Evolutionary conservation across 371 early-diverging fungal genomes (phyloP).

Genomic region (Amoeboaphelidium protococcarum): DNA sequence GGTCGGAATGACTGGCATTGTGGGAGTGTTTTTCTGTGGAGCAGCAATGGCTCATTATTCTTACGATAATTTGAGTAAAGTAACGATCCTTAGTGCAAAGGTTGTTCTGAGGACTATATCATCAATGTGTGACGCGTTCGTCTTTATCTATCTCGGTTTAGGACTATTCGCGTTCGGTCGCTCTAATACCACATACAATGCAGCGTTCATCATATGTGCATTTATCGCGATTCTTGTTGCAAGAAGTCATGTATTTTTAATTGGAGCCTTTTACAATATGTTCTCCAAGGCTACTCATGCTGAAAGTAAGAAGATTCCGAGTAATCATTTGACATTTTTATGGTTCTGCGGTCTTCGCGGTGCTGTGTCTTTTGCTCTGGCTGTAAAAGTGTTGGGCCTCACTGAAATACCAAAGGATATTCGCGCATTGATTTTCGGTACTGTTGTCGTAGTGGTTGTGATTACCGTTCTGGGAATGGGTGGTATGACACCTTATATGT

Average conservation of each 20-base stretch:
- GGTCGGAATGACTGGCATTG: slow-evolving; percentile 18
- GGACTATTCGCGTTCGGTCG: slow-evolving; percentile 19
- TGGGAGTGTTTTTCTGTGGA: slow-evolving; percentile 21
- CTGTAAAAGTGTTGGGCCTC: neutral
- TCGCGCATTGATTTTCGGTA: neutral
- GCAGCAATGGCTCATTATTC: slow-evolving; percentile 24
- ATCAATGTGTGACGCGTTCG: slow-evolving; percentile 18
- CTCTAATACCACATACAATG: slow-evolving; percentile 12
- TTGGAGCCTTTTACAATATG: neutral
- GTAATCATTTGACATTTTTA: neutral
- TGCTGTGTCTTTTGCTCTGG: neutral
- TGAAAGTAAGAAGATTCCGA: neutral
- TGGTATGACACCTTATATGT: neutral
- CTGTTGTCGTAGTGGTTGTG: neutral
- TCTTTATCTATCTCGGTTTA: slow-evolving; percentile 22
- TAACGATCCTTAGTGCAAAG: slow-evolving; percentile 9
- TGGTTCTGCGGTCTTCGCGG: neutral
- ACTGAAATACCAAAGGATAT: neutral
- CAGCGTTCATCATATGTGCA: slow-evolving; percentile 10
- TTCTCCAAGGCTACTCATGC: neutral
- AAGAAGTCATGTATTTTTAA: neutral
- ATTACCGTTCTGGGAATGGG: neutral
- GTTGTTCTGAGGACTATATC: slow-evolving; percentile 15
- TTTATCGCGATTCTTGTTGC: neutral
- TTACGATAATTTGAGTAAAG: slow-evolving; percentile 12